Base-by-base conservation (phyloP, 2,329 filamentous ascomycete species). In the Colletotrichum liaoningense region DNA sequence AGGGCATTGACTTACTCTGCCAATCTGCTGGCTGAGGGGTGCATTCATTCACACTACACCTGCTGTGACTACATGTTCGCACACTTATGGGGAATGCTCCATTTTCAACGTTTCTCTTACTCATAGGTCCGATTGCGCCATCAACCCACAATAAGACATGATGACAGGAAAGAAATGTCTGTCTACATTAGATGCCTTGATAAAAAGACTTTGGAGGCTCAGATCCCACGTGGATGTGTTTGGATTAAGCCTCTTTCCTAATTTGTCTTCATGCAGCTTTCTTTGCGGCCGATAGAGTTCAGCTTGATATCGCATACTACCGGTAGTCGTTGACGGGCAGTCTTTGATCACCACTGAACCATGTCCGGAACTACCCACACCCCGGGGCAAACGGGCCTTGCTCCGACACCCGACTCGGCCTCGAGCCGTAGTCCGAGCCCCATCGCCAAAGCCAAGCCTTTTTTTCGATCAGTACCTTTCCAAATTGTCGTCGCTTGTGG, bases 91-190 rank as follows among this genome's bases (percentile, higher is more conserved):
- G 30, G 26, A 59, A 9, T n/a, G 33, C 12, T 28, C 56, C 56
- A 38, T 67, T 46, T 55, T 63, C 35, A 16, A 42, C 12, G 22
- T 56, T 64, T 69, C 57, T 69, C 35, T 69, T 69, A 68, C 52
- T 56, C 66, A 68, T 63, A 68, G 66, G 33, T 33, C 33, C 58
- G 5, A 68, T 68, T 52, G 81, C 74, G 62, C 80, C 78, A 67
- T 84, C 83, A 8, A 79, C 77, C 12, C 79, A 56, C 38, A 80
- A 77, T 38, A 82, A 77, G 12, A 76, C 69, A 16, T 78, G 70
- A n/a, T 83, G 30, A 16, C 46, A n/a, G 19, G 8, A 6, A 9
- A 33, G 28, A 28, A 46, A 38, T 58, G 11, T 75, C 16, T 81
- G n/a, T 26, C 30, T 11, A 28, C 11, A 16, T 7, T 14, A n/a